phyloP scores from a whole-genome alignment of 2,329 filamentous ascomycete species.

The Aspergillus sp. region DNA sequence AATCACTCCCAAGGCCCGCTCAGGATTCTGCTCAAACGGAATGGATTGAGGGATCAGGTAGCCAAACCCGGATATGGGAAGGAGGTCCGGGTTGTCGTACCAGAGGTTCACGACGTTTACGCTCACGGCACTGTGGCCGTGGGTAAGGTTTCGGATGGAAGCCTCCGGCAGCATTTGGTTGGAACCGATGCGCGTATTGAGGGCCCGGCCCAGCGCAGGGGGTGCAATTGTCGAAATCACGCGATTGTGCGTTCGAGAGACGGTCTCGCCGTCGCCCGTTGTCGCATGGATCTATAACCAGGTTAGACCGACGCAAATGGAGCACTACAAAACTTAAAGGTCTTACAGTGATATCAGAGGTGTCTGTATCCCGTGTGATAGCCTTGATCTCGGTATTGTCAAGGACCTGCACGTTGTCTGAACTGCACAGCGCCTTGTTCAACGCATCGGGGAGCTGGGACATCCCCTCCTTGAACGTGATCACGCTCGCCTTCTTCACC shows the following conservation, averaged over 20 bases:
- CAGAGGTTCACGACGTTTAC: conserved; percentile 93
- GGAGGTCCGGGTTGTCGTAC: conserved; percentile 65
- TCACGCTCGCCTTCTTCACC: conserved; percentile 32
- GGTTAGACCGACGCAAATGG: too few species aligned
- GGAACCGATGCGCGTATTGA: conserved; percentile 14
- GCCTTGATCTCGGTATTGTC: conserved; percentile 49
- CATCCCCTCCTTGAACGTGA: conserved; percentile 58
- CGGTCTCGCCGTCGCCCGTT: not conserved
- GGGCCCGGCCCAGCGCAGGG: conserved; percentile 24
- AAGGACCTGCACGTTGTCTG: conserved; percentile 61
- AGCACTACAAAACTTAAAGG: too few species aligned
- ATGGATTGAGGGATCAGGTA: conserved; percentile 83
- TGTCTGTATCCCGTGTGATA: conserved; percentile 34
- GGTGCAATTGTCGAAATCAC: conserved; percentile 34
- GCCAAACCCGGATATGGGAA: conserved; percentile 74
- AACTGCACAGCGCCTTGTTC: conserved; percentile 48
- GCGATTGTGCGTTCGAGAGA: conserved; percentile 23
- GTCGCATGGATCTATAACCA: not conserved
- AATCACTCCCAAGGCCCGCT: conserved; percentile 83
- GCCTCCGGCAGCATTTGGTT: conserved; percentile 11
- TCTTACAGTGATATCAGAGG: conserved; percentile 15
- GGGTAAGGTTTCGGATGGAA: conserved; percentile 23
- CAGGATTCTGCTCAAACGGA: conserved; percentile 70
- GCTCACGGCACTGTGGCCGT: conserved; percentile 64
- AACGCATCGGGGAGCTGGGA: conserved; percentile 59